Base-by-base conservation (phyloP, 768 basidiomycete species). In the Neoboletus subvelutipes region DNA sequence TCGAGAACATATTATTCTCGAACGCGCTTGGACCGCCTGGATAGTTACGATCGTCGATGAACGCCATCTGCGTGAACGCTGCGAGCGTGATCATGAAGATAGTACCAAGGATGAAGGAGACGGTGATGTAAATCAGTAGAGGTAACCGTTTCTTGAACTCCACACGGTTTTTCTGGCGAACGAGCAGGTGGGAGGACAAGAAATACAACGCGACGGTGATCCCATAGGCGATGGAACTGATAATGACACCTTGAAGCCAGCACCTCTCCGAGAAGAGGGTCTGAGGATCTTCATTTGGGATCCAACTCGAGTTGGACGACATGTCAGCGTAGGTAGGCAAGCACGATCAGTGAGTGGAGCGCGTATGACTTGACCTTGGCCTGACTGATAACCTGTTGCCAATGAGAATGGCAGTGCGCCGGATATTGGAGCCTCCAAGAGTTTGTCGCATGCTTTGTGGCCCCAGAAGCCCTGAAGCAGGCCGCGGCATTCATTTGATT, bases 21-120 rank as follows among this genome's bases (percentile, higher is more conserved):
- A 55, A 75, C 12, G 57, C 63, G 11, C 45, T 63, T 7, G 73
- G 72, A 18, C 73, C 73, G 1, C 71, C 71, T 0, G 69, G 68
- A 33, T 64, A 73, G 46, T 72, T 60, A 9, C 74, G 66, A 45
- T 66, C 45, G 41, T 75, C 67, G 45, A 75, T 65, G 49, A 72
- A 73, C 0, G 63, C 57, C 50, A 70, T 57, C 28, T 71, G 69
- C 0, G 62, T 62, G 39, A 72, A 65, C n/a, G 65, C 52, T 4
- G 66, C 54, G 17, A 62, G 55, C 9, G 56, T 29, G 18, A 50
- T n/a, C 55, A 67, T 51, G 40, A 57, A 67, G 20, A 67, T 31
- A 2, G 67, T 68, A 1, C 52, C 45, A 15, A 63, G 41, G 12
- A 58, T 17, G 50, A 62, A 54, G 11, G 45, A 22, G 41, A 48